Evolutionary conservation across 225 moss, liverwort and hornwort genomes (phyloP), one percentile per base, ranked within the genome.

Genomic region (Asterella californica): DNA sequence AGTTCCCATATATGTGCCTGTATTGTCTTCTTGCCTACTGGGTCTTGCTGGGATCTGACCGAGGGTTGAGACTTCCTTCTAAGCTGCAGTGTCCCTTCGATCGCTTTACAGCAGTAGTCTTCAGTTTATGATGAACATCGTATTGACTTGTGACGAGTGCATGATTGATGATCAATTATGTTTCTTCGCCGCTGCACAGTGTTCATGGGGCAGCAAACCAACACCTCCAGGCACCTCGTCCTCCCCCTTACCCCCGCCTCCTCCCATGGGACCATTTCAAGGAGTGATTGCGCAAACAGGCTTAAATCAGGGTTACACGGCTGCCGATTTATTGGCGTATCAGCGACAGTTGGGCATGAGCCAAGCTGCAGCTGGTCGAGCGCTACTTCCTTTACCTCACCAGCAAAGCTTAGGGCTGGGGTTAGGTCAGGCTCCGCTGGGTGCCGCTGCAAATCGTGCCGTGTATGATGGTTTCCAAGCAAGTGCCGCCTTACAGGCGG

Each of bases 121-220:
- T 65, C 32, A 4, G 6, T 4, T 27, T 19, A 19, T 62, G 62
- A 7, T 2, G 65, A 65, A 15, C 65, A 29, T 65, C 15, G 32
- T 0, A 33, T 1, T 21, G 15, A 27, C 33, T 65, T 33, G 14
- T 32, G 32, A 65, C 1, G 9, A 27, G 5, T 19, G 64, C 32
- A 74, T 53, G 74, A 4, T 18, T 74, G 74, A 30, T 54, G 30
- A 6, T 9, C 33, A 53, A 74, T 32, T 49, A 7, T 15, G 9
- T 30, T 30, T 6, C 21, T 53, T 54, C 18, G 2, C 24, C 71
- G 30, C 49, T 49, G 49, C 68, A 10, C 89, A 91, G 90, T 91
- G 90, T 81, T 91, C 90, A 45, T 91, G 90, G 90, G 90, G 90
- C 69, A 91, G 90, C 84, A 91, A 91, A 75, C 90, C 90, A 15